Evolutionary conservation across 148 eudicot species (phyloP), one percentile per base, ranked within the genome.

Genomic region (Silene conica): DNA sequence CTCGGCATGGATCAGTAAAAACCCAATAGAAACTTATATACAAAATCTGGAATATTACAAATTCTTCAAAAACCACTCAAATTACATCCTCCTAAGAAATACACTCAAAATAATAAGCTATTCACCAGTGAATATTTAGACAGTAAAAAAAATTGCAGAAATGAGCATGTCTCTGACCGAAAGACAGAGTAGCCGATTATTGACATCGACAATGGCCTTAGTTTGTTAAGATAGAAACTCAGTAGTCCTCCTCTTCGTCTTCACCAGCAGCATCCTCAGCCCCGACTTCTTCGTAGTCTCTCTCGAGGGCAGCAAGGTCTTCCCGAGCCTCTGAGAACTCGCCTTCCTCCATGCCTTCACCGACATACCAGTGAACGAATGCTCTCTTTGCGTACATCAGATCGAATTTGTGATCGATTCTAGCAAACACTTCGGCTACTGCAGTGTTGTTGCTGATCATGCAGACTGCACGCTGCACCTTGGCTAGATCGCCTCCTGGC

Each of bases 321-420:
- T 80, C 83, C 55, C 83, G 70, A 16, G 83, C 83, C 61, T 80
- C 83, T 8, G 83, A 80, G 63, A 80, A 80, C 74, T 80, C 83
- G 22, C 83, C 83, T 80, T 80, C 83, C 63, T 80, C 83, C 83
- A 80, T 80, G 19, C 83, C 83, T 76, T 80, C 83, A 19, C 83
- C 83, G 10, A 80, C 83, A 62, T 80, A 80, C 83, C 83, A 80
- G 74, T 80, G 83, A 8, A 80, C 83, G 21, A 80, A 80, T 23
- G 83, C 83, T 69, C 83, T 76, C 71, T 80, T 80, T 26, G 83
- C 79, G 15, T 80, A 80, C 83, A 80, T 80, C 4, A 80, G 83
- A 45, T 80, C 83, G 2, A 80, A 80, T 52, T 80, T 80, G 63
- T 80, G 83, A 63, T 80, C 83, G 15, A 80, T 80, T 63, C 83